Evolutionary conservation across 257 asterid genomes (phyloP).

Genomic region (Craterostigma plantagineum): DNA sequence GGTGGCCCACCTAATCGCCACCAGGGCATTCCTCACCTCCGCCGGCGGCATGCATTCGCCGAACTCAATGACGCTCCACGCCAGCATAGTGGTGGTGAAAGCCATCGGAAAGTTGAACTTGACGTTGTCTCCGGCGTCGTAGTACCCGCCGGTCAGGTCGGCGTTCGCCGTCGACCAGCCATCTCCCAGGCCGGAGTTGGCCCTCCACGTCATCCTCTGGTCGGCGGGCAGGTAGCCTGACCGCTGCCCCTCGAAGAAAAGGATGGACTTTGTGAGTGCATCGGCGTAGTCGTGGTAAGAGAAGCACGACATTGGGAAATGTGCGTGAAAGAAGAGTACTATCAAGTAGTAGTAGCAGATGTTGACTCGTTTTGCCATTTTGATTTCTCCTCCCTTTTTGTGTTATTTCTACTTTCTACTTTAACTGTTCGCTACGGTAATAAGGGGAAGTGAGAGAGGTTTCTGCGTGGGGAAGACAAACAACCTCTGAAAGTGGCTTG

Average conservation of each 20-base stretch:
- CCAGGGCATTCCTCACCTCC: constrained; percentile 60
- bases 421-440: too few relatives aligned
- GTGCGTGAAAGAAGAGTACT: too few relatives aligned
- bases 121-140: constrained; percentile 92
- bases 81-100: constrained; percentile 81
- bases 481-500: too few relatives aligned
- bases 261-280: constrained; percentile 63
- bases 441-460: too few relatives aligned
- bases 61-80: constrained; percentile 91
- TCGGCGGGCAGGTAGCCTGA: constrained; percentile 74
- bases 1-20: constrained; percentile 67
- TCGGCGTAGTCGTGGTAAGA: constrained; percentile 55
- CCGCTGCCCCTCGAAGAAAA: constrained; percentile 88
- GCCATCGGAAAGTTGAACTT: constrained; percentile 96
- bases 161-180: constrained; percentile 37
- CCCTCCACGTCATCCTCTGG: constrained; percentile 79
- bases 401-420: too few relatives aligned
- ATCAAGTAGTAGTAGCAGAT: too few relatives aligned
- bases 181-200: constrained; percentile 70
- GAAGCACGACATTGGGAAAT: too few relatives aligned
- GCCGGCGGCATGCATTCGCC: constrained; percentile 54
- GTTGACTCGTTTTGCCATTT: too few relatives aligned
- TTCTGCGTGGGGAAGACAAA: too few relatives aligned
- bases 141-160: constrained; percentile 86
- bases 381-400: too few relatives aligned